Evolutionary conservation across 768 basidiomycete genomes (phyloP).

Genomic region (Tephrocybe sp.): DNA sequence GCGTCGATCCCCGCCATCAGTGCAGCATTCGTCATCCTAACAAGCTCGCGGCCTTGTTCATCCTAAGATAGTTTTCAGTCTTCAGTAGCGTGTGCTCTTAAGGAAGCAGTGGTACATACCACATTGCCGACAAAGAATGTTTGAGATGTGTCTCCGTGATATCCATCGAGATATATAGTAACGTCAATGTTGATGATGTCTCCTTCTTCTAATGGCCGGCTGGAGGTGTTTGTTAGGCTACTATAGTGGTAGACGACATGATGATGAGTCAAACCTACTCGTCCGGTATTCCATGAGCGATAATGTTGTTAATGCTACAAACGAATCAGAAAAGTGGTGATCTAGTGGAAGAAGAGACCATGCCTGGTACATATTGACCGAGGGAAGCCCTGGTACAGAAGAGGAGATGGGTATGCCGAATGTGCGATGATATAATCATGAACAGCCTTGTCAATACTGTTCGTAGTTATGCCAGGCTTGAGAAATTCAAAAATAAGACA

Average conservation of each 20-base stretch:
- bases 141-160: slow-evolving; percentile 86
- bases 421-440: slow-evolving; percentile 68
- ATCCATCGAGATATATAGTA: slow-evolving; percentile 79
- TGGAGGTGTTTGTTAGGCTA: slow-evolving; percentile 23
- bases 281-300: slow-evolving; percentile 89
- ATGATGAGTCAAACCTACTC: slow-evolving; percentile 41
- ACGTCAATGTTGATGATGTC: slow-evolving; percentile 91
- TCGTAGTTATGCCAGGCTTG: slow-evolving; percentile 72
- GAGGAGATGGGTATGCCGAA: slow-evolving; percentile 84
- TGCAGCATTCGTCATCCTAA: slow-evolving; percentile 59
- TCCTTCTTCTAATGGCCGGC: slow-evolving; percentile 75
- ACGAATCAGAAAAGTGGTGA: slow-evolving; percentile 39
- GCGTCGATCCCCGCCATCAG: slow-evolving; percentile 66
- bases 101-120: slow-evolving; percentile 36
- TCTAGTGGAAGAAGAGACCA: neutral
- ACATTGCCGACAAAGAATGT: slow-evolving; percentile 83
- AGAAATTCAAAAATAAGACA: neutral
- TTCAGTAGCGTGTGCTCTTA: neutral
- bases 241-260: neutral
- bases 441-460: slow-evolving; percentile 65
- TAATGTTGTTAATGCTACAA: slow-evolving; percentile 82
- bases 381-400: slow-evolving; percentile 74
- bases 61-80: slow-evolving; percentile 59
- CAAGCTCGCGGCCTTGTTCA: slow-evolving; percentile 60
- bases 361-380: slow-evolving; percentile 74